Percentiles rank a stretch among this genome's conserved stretches.
These are phyloP conservation scores for Yarrowia sp. DNA, from an alignment of 805 yeast genomes.

Conservation along the genomic window DNA sequence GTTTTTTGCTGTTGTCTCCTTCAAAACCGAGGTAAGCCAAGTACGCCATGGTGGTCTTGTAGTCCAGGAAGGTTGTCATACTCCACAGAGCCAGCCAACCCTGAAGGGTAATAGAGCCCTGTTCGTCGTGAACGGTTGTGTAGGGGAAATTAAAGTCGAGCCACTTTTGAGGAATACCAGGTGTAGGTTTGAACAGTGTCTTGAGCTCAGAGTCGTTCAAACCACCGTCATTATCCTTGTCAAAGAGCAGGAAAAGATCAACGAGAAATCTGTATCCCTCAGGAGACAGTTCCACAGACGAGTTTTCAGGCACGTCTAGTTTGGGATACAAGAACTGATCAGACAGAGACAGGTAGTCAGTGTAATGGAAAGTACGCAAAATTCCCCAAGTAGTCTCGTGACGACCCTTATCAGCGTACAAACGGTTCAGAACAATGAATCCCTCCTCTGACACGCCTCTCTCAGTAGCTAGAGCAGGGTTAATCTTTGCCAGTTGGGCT, in stretches of 20 bases:
- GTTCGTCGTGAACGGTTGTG: conserved; percentile 87
- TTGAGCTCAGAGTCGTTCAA: conserved; percentile 74
- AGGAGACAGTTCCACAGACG: conserved; percentile 92
- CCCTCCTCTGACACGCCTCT: conserved; percentile 76
- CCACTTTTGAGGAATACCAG: conserved; percentile 92
- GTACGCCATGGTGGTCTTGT: conserved; percentile 83
- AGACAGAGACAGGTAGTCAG: conserved; percentile 85
- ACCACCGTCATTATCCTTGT: conserved; percentile 97
- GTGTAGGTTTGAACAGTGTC: conserved; percentile 82
- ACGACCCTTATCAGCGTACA: conserved; percentile 88
- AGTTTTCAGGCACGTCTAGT: conserved; percentile 71
- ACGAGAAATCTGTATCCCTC: conserved; percentile 90
- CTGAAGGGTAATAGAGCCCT: conserved; percentile 87
- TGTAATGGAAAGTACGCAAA: conserved; percentile 83
- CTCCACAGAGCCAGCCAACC: conserved; percentile 99
- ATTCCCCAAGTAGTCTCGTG: conserved; percentile 99
- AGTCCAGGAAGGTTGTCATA: conserved; percentile 88
- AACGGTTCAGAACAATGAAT: conserved; percentile 75
- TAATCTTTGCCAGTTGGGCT: conserved; percentile 48
- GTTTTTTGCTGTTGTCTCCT: conserved; percentile 41
- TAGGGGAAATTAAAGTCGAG: conserved; percentile 81
- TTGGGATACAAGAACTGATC: conserved; percentile 82
- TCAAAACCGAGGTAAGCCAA: conserved; percentile 91
- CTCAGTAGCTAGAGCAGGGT: conserved; percentile 48
- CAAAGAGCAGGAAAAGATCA: conserved; percentile 85